phyloP scores from a whole-genome alignment of 2,329 filamentous ascomycete genomes.

The Fusarium nygamai region DNA sequence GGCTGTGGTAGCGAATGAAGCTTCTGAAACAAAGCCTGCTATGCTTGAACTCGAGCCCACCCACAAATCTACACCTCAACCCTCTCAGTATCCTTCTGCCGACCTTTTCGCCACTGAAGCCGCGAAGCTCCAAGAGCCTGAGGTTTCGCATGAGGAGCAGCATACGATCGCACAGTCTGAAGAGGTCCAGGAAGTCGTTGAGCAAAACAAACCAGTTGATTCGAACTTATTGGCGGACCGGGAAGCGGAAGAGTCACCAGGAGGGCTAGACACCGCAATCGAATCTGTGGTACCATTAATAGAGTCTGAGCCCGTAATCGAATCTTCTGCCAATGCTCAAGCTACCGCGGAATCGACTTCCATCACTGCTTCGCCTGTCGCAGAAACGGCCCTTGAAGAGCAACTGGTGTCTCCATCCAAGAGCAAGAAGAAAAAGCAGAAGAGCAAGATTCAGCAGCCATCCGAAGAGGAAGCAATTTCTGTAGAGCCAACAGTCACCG shows the following conservation, averaged over 20 bases:
- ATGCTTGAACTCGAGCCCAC: not conserved
- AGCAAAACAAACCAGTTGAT: not conserved
- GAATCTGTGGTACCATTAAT: slow-evolving; percentile 9
- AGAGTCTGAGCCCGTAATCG: slow-evolving; percentile 3
- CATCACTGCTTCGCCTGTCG: not conserved
- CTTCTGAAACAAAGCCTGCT: not conserved
- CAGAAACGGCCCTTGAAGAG: slow-evolving; percentile 5
- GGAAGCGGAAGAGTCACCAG: not conserved
- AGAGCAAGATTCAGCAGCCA: slow-evolving; percentile 28
- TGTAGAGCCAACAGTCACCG: not conserved
- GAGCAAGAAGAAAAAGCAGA: slow-evolving; percentile 43
- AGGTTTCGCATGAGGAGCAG: not conserved
- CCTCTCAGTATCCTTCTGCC: not conserved
- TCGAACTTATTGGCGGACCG: not conserved
- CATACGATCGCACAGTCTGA: not conserved
- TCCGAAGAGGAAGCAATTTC: slow-evolving; percentile 5
- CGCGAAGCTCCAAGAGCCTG: not conserved
- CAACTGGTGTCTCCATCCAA: slow-evolving; percentile 18
- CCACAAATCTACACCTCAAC: not conserved
- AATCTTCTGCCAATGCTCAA: not conserved
- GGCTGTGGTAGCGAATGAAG: not conserved
- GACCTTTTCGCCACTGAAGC: not conserved
- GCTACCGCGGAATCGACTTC: slow-evolving; percentile 16
- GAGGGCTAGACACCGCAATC: not conserved
- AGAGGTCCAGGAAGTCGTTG: not conserved